These are phyloP conservation scores for Sporisorium reilianum DNA, from an alignment of 1,284 basidiomycete genomes.

Conservation along the genomic window DNA sequence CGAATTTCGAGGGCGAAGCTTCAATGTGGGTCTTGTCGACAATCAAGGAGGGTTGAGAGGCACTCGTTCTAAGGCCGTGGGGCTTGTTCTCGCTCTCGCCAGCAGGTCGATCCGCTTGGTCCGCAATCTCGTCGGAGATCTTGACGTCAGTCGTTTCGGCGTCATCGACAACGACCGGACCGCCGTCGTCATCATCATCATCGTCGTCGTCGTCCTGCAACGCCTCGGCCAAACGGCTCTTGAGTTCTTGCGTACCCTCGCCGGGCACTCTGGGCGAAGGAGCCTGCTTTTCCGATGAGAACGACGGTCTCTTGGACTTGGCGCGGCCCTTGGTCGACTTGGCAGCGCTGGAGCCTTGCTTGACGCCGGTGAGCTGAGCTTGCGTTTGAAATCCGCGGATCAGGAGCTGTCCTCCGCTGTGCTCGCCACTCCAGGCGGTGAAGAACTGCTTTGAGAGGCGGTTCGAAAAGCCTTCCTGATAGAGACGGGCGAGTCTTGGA, in stretches of 20 bases:
- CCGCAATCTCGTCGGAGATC: conserved; percentile 16
- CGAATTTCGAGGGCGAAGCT: conserved; percentile 22
- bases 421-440: conserved; percentile 60
- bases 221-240: conserved; percentile 30
- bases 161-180: conserved; percentile 37
- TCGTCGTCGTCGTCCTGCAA: conserved; percentile 23
- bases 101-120: not conserved
- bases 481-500: conserved; percentile 71
- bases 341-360: conserved; percentile 16
- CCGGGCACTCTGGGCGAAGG: conserved; percentile 12
- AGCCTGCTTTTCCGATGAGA: conserved; percentile 23
- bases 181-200: conserved; percentile 13
- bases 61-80: conserved; percentile 14
- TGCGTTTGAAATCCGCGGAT: conserved; percentile 47
- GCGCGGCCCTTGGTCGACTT: conserved; percentile 5
- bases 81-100: conserved; percentile 7
- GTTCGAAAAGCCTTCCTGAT: conserved; percentile 51
- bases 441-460: conserved; percentile 57
- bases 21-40: conserved; percentile 42
- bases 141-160: conserved; percentile 36
- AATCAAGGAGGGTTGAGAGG: conserved; percentile 36
- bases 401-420: conserved; percentile 53
- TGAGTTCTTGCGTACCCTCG: conserved; percentile 26
- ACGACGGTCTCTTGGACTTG: conserved; percentile 18
- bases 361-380: conserved; percentile 32